Percentiles rank a stretch among this genome's conserved stretches.
Evolutionary conservation across 148 eudicot genomes (phyloP).

Genomic region (Persicaria maculosa): DNA sequence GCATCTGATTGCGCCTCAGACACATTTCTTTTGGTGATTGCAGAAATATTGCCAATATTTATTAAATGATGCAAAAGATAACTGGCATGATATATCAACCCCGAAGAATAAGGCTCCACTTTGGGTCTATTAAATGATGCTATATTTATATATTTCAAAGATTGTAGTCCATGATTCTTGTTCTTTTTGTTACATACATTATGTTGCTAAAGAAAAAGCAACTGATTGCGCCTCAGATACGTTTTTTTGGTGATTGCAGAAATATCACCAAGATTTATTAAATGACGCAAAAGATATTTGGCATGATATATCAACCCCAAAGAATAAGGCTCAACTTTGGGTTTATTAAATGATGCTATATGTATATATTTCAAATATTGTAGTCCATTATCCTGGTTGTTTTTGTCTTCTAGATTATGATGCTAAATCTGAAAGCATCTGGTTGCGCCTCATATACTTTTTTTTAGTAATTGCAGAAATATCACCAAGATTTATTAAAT

Average conservation of each 20-base stretch:
- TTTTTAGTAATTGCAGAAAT: slow-evolving; percentile 33
- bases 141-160: not conserved
- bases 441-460: not conserved
- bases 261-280: slow-evolving; percentile 1
- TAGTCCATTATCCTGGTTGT: not conserved
- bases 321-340: slow-evolving; percentile 27
- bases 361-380: not conserved
- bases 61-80: slow-evolving; percentile 44
- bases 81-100: slow-evolving; percentile 58
- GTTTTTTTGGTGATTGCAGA: slow-evolving; percentile 7
- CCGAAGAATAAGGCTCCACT: slow-evolving; percentile 35
- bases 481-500: slow-evolving; percentile 4
- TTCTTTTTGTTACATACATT: not conserved
- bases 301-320: slow-evolving; percentile 57
- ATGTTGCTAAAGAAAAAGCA: not conserved
- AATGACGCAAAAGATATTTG: slow-evolving; percentile 44
- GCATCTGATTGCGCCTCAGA: slow-evolving; percentile 24
- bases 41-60: slow-evolving; percentile 7
- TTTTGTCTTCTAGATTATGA: not conserved
- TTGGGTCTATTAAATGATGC: slow-evolving; percentile 61
- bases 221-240: not conserved
- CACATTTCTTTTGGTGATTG: slow-evolving; percentile 36
- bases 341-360: slow-evolving; percentile 10
- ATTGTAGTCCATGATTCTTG: not conserved
- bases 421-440: slow-evolving; percentile 23